Percentiles rank a stretch among this genome's conserved stretches.
Evolutionary conservation across 129 eudicot species (phyloP).

Genomic region (Flaveria brownii): DNA sequence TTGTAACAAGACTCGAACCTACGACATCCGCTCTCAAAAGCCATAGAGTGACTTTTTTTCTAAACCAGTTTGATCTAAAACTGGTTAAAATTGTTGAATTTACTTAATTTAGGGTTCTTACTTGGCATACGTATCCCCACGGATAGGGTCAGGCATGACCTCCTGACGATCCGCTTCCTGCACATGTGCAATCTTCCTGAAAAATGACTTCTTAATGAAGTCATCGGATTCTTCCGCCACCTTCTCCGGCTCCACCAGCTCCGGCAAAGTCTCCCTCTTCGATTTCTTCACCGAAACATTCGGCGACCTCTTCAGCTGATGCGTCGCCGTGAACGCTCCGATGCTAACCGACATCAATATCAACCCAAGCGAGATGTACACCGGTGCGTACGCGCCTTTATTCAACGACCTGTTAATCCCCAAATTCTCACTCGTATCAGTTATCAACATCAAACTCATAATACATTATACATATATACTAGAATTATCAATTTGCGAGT

Average conservation of each 20-base stretch:
- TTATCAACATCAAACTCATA: neutral
- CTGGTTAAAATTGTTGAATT: too few species aligned
- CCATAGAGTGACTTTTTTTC: too few species aligned
- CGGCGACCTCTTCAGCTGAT: conserved; percentile 53
- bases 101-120: neutral
- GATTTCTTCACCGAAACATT: conserved; percentile 68
- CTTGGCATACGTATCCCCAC: conserved; percentile 53
- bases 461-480: neutral
- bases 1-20: too few species aligned
- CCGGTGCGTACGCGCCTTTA: conserved; percentile 60
- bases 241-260: conserved; percentile 79
- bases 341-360: conserved; percentile 43
- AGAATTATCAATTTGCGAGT: too few species aligned
- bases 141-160: conserved; percentile 51
- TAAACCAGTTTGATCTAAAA: too few species aligned
- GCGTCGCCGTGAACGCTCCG: conserved; percentile 53
- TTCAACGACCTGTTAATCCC: conserved; percentile 28
- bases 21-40: too few species aligned
- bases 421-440: neutral
- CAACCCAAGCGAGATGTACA: conserved; percentile 68
- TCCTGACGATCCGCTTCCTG: conserved; percentile 46
- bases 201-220: conserved; percentile 65
- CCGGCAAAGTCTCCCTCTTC: conserved; percentile 63
- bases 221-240: conserved; percentile 49
- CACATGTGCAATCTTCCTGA: conserved; percentile 77